A percentile compares a stretch with the other conserved stretches of the same genome.
Evolutionary conservation across 1,284 basidiomycete genomes (phyloP).

Genomic region (Rhodotorula sp.): DNA sequence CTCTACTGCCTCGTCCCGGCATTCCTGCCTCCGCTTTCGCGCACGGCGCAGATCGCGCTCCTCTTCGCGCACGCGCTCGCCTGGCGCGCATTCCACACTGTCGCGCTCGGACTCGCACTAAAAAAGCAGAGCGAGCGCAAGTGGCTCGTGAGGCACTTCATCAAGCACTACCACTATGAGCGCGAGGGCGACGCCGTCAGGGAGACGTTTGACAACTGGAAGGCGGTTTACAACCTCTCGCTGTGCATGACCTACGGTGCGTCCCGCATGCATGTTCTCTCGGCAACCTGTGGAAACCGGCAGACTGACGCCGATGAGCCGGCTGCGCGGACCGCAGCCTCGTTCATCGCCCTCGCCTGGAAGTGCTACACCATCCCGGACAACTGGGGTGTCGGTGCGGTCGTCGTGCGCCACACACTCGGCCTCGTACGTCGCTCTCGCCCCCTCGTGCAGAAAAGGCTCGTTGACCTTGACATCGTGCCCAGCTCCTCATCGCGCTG

Average conservation of each 20-base stretch:
- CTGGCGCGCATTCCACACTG: constrained; percentile 87
- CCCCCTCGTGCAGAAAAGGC: neutral
- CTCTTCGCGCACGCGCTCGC: constrained; percentile 79
- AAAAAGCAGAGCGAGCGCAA: constrained; percentile 81
- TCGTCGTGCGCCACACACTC: constrained; percentile 81
- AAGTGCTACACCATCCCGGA: constrained; percentile 77
- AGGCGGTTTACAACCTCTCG: constrained; percentile 86
- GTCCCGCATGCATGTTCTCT: neutral
- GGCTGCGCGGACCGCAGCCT: constrained; percentile 57
- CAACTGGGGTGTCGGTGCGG: constrained; percentile 87
- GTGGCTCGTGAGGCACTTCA: constrained; percentile 88
- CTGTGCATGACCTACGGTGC: constrained; percentile 85
- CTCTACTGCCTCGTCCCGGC: constrained; percentile 52
- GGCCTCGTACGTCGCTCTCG: constrained; percentile 65
- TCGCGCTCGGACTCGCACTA: constrained; percentile 81
- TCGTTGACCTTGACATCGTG: too few relatives aligned
- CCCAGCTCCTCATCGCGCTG: constrained; percentile 76
- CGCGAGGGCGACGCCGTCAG: constrained; percentile 61
- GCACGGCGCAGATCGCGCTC: constrained; percentile 55
- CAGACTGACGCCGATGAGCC: neutral
- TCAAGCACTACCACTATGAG: constrained; percentile 74
- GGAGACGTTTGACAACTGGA: constrained; percentile 95
- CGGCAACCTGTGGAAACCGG: neutral
- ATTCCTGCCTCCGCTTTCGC: constrained; percentile 40
- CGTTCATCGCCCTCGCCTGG: constrained; percentile 78